Evolutionary conservation across 1,284 basidiomycete species (phyloP).

Genomic region (Blastosporella zonata): DNA sequence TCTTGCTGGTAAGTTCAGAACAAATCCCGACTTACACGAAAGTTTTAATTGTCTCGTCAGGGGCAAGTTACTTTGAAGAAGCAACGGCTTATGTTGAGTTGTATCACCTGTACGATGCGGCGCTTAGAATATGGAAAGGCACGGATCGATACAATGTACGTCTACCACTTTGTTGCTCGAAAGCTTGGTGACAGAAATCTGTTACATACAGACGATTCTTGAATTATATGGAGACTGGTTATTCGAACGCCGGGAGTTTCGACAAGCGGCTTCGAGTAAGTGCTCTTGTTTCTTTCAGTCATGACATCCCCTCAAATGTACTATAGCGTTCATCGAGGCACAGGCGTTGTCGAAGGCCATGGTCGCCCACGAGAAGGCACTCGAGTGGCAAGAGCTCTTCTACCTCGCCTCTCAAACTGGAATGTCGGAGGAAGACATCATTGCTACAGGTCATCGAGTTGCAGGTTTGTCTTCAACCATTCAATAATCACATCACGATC

Average conservation of each 20-base stretch:
- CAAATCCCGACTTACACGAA: background rate
- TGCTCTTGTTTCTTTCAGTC: conserved; percentile 7
- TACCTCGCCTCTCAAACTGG: conserved; percentile 61
- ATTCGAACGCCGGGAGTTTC: conserved; percentile 80
- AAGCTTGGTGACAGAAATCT: conserved; percentile 5
- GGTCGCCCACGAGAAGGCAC: conserved; percentile 80
- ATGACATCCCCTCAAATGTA: conserved; percentile 1
- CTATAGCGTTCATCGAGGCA: conserved; percentile 72
- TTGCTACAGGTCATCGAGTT: conserved; percentile 67
- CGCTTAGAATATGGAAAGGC: conserved; percentile 70
- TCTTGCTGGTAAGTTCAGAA: conserved; percentile 55
- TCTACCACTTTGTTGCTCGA: conserved; percentile 1
- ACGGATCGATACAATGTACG: conserved; percentile 64
- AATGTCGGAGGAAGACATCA: conserved; percentile 49
- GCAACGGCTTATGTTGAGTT: conserved; percentile 78
- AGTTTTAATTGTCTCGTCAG: conserved; percentile 29
- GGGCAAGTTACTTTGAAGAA: conserved; percentile 70
- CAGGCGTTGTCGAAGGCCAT: conserved; percentile 68
- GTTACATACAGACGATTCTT: conserved; percentile 45
- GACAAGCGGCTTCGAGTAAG: conserved; percentile 79
- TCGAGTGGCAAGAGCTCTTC: conserved; percentile 90
- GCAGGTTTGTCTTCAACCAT: conserved; percentile 47
- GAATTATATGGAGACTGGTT: conserved; percentile 87
- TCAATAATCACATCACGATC: background rate
- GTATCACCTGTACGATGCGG: conserved; percentile 75